Conservation (phyloP, 495 filamentous ascomycete species). For the Penicilliopsis zonata region DNA sequence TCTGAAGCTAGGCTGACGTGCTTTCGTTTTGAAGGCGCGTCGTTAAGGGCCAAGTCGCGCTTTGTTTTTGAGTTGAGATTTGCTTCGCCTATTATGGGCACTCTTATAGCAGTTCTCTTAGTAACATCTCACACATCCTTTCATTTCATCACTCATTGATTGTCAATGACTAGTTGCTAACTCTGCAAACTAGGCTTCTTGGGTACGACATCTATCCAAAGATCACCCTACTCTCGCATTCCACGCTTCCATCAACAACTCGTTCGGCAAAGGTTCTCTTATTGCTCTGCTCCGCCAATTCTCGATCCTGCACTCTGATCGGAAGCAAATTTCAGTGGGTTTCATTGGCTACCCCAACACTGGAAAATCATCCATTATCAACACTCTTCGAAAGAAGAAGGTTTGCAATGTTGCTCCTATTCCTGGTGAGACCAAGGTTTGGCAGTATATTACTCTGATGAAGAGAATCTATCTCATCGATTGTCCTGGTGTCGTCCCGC, state of each 20-base stretch:
- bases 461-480: constrained; percentile 95
- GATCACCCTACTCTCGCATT: constrained; percentile 91
- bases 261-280: constrained; percentile 73
- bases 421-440: constrained; percentile 86
- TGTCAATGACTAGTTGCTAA: constrained; percentile 23
- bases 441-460: constrained; percentile 97
- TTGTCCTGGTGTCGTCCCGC: constrained; percentile 91
- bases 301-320: constrained; percentile 74
- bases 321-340: constrained; percentile 86
- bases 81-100: constrained; percentile 31
- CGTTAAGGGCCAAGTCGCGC: constrained; percentile 46
- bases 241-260: constrained; percentile 84
- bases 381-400: constrained; percentile 82
- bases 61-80: constrained; percentile 86
- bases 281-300: constrained; percentile 84
- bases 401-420: constrained; percentile 93
- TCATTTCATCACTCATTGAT: constrained; percentile 1
- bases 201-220: constrained; percentile 70
- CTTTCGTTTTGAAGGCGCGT: constrained; percentile 69
- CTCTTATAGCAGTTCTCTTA: constrained; percentile 77
- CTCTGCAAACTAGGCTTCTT: constrained; percentile 53
- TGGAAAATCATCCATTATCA: constrained; percentile 89
- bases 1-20: constrained; percentile 52
- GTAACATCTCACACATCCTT: constrained; percentile 92
- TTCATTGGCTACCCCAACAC: constrained; percentile 83